Base-by-base conservation (phyloP, 2,329 filamentous ascomycete species). In the Pestalotiopsis sp. region DNA sequence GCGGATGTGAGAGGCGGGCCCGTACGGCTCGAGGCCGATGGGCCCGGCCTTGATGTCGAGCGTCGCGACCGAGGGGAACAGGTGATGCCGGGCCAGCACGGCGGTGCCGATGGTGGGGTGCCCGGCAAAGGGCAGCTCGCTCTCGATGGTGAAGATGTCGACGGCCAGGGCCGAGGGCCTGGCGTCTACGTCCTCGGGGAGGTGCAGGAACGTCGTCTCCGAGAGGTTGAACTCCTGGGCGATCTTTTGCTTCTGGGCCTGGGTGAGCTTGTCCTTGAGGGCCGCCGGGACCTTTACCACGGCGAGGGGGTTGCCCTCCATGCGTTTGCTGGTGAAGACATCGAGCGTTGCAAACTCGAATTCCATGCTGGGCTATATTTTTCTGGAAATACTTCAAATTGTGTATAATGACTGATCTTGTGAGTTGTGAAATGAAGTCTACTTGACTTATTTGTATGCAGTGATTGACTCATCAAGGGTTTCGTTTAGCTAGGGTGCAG, bases 171-270 rank as follows among this genome's bases (percentile, higher is more conserved):
- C 67, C 63, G 77, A 74, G 4, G 72, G 70, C 2, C 13, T 7
- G 11, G 73, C 71, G 52, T 78, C 77, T 13, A 17, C 17, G n/a
- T 77, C 73, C 36, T 75, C 73, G 57, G 72, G 69, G 41, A 86
- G 83, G 78, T 91, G 87, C 57, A 91, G 77, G 75, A 91, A 91
- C 57, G 90, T 86, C 1, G 88, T 91, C 77, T 91, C 88, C 57
- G 87, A 89, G 72, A 89, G 85, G 77, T 89, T 89, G 81, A 91
- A 91, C 77, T 91, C 89, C 69, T 82, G 80, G 56, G 89, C 88
- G 70, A 91, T 86, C 69, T 78, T 75, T 74, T 89, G 87, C 76
- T 91, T 91, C 72, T 84, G 83, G 2, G 79, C 78, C 73, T 87
- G 84, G 2, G 83, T 81, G 25, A 90, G 79, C 25, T 73, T 75